phyloP scores from a whole-genome alignment of 352 stramenopile species.

The Globisporangium polare region DNA sequence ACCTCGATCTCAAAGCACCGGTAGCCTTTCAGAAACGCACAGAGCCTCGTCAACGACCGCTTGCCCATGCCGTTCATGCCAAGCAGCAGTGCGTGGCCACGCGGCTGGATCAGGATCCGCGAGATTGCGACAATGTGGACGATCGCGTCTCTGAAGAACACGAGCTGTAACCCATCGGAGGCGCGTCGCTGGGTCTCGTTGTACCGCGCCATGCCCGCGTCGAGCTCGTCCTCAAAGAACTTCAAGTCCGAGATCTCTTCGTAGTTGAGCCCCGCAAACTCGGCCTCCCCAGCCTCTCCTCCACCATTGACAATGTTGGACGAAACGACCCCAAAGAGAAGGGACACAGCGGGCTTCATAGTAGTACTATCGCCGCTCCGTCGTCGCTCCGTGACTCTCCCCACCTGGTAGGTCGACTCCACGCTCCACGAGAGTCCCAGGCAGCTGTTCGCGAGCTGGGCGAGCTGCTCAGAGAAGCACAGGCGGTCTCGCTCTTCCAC shows the following conservation, averaged over 20 bases:
- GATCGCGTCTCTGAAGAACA: constrained; percentile 85
- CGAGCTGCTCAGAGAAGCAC: constrained; percentile 85
- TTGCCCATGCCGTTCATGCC: constrained; percentile 86
- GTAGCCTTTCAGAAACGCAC: constrained; percentile 72
- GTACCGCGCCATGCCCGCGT: constrained; percentile 26
- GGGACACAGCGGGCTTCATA: neutral
- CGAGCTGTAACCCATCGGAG: constrained; percentile 35
- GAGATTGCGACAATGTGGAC: constrained; percentile 83
- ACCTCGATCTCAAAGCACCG: constrained; percentile 80
- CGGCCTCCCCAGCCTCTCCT: neutral
- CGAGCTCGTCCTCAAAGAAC: constrained; percentile 57
- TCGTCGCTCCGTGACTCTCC: neutral
- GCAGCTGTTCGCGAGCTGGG: constrained; percentile 50
- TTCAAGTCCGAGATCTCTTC: constrained; percentile 31
- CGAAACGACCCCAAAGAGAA: constrained; percentile 9
- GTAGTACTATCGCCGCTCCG: neutral
- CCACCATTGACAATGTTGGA: neutral
- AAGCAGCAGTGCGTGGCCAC: constrained; percentile 85
- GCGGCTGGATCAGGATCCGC: constrained; percentile 77
- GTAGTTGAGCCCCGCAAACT: constrained; percentile 1
- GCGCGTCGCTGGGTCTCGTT: neutral
- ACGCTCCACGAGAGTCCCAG: constrained; percentile 70
- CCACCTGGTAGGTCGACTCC: constrained; percentile 29
- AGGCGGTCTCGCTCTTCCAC: constrained; percentile 74
- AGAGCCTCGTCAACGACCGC: constrained; percentile 73